These are phyloP conservation scores for Zanthoxylum bungeanum DNA, from an alignment of 345 rosid species.

Conservation along the genomic window DNA sequence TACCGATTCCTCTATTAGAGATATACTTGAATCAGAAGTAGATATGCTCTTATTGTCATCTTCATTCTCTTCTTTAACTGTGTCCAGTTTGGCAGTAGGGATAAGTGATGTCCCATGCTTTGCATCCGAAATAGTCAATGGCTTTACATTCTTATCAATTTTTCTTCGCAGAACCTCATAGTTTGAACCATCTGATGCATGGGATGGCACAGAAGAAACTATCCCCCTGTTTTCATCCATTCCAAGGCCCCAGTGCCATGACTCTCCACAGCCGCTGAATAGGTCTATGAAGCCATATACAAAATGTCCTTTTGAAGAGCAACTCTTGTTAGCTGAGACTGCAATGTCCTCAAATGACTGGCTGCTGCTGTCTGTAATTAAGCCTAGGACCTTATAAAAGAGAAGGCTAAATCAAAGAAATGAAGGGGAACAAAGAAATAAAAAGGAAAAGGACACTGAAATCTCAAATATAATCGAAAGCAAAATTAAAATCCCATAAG, in stretches of 20 bases:
- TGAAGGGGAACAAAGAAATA: neutral
- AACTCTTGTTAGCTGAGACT: constrained; percentile 42
- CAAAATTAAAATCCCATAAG: neutral
- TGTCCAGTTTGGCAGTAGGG: constrained; percentile 41
- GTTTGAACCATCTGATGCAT: constrained; percentile 34
- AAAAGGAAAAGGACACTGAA: neutral
- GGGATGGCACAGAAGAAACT: constrained; percentile 44
- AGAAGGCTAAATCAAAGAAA: constrained; percentile 14
- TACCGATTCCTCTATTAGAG: constrained; percentile 32
- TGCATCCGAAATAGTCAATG: constrained; percentile 31
- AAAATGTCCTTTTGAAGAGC: constrained; percentile 52
- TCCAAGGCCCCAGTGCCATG: constrained; percentile 69
- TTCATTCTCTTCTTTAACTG: constrained; percentile 55
- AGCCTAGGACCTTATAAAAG: constrained; percentile 41
- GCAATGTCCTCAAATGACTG: constrained; percentile 38
- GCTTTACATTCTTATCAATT: constrained; percentile 43
- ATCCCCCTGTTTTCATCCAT: constrained; percentile 57
- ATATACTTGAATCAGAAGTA: constrained; percentile 42
- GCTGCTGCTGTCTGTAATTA: constrained; percentile 33
- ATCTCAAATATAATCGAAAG: neutral
- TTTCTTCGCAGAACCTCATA: constrained; percentile 34
- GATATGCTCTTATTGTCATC: constrained; percentile 46
- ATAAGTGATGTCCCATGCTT: constrained; percentile 39
- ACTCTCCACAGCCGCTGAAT: constrained; percentile 79
- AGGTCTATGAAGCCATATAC: constrained; percentile 87